phyloP scores from a whole-genome alignment of 2,329 filamentous ascomycete species.

The Pseudofabraea citricarpa region DNA sequence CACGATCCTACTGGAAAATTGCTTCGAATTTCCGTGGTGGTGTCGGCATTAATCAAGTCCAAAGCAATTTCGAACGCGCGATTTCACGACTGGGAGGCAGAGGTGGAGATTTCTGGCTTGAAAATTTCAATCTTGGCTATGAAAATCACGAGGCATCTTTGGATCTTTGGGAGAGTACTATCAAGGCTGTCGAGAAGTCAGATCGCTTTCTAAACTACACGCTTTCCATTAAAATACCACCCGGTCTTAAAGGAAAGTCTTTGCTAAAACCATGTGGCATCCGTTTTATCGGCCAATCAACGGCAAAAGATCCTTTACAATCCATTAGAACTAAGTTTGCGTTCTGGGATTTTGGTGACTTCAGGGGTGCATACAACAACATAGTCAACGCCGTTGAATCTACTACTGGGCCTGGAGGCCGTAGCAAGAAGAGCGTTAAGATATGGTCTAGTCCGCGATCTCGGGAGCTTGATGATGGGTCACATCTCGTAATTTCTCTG shows the following conservation, averaged over 20 bases:
- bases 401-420: no score
- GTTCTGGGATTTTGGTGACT: no score
- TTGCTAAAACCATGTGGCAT: neutral
- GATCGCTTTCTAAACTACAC: neutral
- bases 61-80: slow-evolving; percentile 11
- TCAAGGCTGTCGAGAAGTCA: slow-evolving; percentile 2
- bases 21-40: slow-evolving; percentile 1
- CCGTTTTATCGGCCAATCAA: neutral
- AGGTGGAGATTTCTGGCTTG: slow-evolving; percentile 2
- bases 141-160: slow-evolving; percentile 9
- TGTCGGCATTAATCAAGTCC: slow-evolving; percentile 17
- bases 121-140: slow-evolving; percentile 10
- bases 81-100: slow-evolving; percentile 10
- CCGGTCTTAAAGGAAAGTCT: neutral
- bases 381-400: no score
- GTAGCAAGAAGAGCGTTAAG: no score
- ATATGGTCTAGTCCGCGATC: no score
- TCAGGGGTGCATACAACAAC: no score
- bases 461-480: no score
- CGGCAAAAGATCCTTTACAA: neutral
- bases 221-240: neutral
- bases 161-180: slow-evolving; percentile 1
- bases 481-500: no score
- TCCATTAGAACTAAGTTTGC: no score
- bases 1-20: slow-evolving; percentile 17